These are phyloP conservation scores for Triangularia setosa DNA, from an alignment of 2,329 filamentous ascomycete genomes.

Conservation along the genomic window DNA sequence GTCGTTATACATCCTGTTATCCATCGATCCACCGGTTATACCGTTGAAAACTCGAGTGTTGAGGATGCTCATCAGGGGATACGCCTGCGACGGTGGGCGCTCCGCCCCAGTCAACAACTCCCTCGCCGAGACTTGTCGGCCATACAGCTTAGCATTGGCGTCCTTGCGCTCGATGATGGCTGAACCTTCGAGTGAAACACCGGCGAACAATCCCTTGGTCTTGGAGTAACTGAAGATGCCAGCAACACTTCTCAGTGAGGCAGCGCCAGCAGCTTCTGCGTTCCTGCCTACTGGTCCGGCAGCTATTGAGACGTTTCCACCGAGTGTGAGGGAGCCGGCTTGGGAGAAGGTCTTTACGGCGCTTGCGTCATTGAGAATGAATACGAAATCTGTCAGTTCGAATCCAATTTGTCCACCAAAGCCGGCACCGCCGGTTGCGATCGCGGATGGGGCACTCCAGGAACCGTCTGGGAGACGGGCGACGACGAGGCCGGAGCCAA, in stretches of 20 bases:
- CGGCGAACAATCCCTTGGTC: conserved; percentile 94
- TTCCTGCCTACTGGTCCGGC: conserved; percentile 92
- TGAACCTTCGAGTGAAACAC: conserved; percentile 89
- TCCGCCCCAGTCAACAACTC: conserved; percentile 79
- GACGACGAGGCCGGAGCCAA: conserved; percentile 78
- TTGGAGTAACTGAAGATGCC: conserved; percentile 97
- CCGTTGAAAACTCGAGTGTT: conserved; percentile 83
- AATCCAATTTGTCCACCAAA: conserved; percentile 85
- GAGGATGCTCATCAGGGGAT: conserved; percentile 78
- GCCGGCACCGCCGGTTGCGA: conserved; percentile 75
- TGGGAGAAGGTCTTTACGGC: conserved; percentile 95
- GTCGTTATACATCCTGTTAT: conserved; percentile 86
- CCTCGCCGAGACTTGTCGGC: conserved; percentile 71
- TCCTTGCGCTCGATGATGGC: conserved; percentile 92
- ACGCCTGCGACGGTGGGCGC: conserved; percentile 73
- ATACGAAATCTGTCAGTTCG: conserved; percentile 91
- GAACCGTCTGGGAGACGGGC: conserved; percentile 71
- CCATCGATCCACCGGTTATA: conserved; percentile 41
- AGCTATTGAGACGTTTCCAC: conserved; percentile 93
- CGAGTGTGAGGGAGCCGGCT: conserved; percentile 83
- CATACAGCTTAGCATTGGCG: conserved; percentile 95
- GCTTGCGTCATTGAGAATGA: conserved; percentile 88
- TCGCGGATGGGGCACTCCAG: conserved; percentile 80
- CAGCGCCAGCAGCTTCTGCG: conserved; percentile 91
- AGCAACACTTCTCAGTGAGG: conserved; percentile 81